Base-by-base conservation (phyloP, 495 filamentous ascomycete species). In the Penicillium longicatenatum region DNA sequence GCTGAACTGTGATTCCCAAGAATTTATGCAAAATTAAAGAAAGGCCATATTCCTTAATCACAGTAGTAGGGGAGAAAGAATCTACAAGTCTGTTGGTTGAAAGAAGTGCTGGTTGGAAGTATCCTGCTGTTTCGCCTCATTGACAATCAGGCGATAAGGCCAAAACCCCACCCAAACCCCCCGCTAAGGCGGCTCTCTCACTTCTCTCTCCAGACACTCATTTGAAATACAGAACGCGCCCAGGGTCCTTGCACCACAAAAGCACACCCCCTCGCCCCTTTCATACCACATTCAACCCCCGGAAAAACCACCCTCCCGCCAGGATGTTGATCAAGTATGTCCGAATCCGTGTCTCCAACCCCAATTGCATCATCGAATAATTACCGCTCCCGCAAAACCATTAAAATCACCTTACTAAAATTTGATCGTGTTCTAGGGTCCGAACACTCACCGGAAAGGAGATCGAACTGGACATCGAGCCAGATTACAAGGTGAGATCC, bases 391-490 rank as follows among this genome's bases (percentile, higher is more conserved):
- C n/a, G 31, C 39, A 51, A 46, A 16, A 24, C 26, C 60, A 20
- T 14, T 20, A 56, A 59, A 50, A 48, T 11, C 37, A 42, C 21
- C 35, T 41, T 46, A 47, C 61, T 70, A 42, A 68, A 55, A 55
- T 48, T 30, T 39, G 11, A 26, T 10, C 26, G 47, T 50, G 37
- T 20, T n/a, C 31, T 43, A 98, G 94, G 81, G 94, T 98, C 72
- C 89, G 94, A 68, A 98, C 94, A 64, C 86, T 98, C 55, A 98
- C 94, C 50, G 95, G 94, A 66, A 97, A 98, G 80, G 91, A 98
- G 76, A 98, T 98, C 75, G 93, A 97, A 78, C 85, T 98, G 54
- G 92, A 98, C 71, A 95, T 98, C 68, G 94, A 98, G 78, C 77
- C 85, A 9, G 88, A 93, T 63, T 93, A 96, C 78, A 95, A 91